Conservation (phyloP, 805 yeast genomes). For the Kodamaea kakaduensis region DNA sequence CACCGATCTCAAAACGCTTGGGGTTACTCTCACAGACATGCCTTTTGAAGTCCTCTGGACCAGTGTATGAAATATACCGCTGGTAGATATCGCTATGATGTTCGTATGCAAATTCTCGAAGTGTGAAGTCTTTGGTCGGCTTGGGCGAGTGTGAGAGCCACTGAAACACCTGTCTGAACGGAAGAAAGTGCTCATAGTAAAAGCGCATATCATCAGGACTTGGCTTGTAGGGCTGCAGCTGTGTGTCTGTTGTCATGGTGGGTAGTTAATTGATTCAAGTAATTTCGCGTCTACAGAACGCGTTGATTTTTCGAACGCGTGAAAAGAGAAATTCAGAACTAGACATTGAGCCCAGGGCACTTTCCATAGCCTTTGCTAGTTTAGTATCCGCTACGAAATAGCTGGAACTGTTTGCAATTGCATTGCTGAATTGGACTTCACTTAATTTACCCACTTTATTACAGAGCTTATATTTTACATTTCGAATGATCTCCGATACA, state of each 20-base stretch:
- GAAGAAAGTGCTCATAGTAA: slow-evolving; percentile 68
- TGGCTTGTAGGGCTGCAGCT: too few species aligned
- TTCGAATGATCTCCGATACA: too few species aligned
- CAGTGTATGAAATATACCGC: slow-evolving; percentile 75
- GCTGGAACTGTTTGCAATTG: too few species aligned
- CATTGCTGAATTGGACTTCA: too few species aligned
- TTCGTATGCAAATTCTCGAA: slow-evolving; percentile 93
- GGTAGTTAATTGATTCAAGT: too few species aligned
- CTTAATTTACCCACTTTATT: too few species aligned
- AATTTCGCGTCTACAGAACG: too few species aligned
- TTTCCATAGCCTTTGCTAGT: too few species aligned
- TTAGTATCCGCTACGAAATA: too few species aligned
- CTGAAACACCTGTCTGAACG: slow-evolving; percentile 72
- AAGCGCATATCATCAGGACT: slow-evolving; percentile 52
- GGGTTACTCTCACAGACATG: slow-evolving; percentile 75
- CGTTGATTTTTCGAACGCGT: too few species aligned
- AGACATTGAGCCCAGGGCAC: background rate
- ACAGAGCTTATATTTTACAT: too few species aligned
- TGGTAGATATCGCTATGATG: slow-evolving; percentile 83
- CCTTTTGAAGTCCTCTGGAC: slow-evolving; percentile 69
- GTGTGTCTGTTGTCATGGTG: too few species aligned
- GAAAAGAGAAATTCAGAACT: background rate
- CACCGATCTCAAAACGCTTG: slow-evolving; percentile 91
- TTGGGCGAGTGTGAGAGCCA: slow-evolving; percentile 88
- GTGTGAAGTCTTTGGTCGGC: slow-evolving; percentile 70